These are phyloP conservation scores for Cystofilobasidium bisporidii DNA, from an alignment of 768 basidiomycete species.

Conservation along the genomic window DNA sequence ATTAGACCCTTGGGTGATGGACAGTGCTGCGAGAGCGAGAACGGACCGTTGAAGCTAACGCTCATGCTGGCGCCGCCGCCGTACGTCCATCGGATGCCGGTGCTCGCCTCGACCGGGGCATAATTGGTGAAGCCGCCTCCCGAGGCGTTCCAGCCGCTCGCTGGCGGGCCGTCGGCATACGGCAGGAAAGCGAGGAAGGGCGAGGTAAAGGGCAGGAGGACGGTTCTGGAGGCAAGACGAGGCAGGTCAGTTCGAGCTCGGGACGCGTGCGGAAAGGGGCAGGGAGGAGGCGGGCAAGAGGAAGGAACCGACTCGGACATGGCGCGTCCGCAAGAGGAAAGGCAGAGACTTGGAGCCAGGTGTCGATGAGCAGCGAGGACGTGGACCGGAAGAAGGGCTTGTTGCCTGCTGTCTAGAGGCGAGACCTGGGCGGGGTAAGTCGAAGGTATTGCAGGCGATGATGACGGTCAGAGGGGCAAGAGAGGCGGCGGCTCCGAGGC, in stretches of 20 bases:
- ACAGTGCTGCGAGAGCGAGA: too few species aligned
- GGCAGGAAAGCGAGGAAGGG: conserved; percentile 12
- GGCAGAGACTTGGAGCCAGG: too few species aligned
- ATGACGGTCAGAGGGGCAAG: not conserved
- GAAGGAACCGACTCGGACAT: not conserved
- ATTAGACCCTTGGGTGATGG: too few species aligned
- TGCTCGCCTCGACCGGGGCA: not conserved
- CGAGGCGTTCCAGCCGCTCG: not conserved
- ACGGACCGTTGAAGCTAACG: conserved; percentile 18
- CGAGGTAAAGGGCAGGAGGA: conserved; percentile 13
- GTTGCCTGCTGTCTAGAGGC: too few species aligned
- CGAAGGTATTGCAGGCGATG: not conserved
- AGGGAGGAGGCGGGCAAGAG: not conserved
- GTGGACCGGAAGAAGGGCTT: too few species aligned
- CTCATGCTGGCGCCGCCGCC: not conserved
- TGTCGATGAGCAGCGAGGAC: too few species aligned
- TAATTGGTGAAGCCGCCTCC: conserved; percentile 4
- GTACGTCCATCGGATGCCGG: conserved; percentile 17
- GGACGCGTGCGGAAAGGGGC: not conserved
- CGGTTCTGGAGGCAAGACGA: not conserved
- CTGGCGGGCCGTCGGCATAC: conserved; percentile 10
- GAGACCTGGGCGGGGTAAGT: too few species aligned
- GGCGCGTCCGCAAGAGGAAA: not conserved
- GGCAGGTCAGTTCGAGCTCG: not conserved
- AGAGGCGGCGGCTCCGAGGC: not conserved